phyloP scores from a whole-genome alignment of 2,329 filamentous ascomycete species.

The Trichoderma guizhouense region DNA sequence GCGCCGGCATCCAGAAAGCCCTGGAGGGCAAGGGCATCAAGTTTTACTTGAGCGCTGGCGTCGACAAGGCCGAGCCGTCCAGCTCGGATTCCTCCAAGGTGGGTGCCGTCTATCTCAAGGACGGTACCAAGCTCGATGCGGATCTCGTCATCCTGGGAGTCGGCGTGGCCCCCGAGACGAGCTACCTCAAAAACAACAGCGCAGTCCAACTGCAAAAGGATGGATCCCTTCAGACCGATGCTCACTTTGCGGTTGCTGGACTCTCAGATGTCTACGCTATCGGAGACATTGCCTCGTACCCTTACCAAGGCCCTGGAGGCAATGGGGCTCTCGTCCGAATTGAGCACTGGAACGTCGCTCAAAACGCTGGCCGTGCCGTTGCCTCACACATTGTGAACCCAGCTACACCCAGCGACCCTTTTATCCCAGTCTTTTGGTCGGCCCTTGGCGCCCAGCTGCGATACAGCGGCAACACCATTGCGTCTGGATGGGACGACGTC shows the following conservation, averaged over 20 bases:
- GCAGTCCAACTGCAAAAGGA: slow-evolving; percentile 72
- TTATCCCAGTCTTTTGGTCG: slow-evolving; percentile 97
- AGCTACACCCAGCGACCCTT: slow-evolving; percentile 56
- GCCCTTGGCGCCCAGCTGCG: slow-evolving; percentile 84
- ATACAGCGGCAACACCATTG: slow-evolving; percentile 80
- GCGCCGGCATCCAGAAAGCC: slow-evolving; percentile 71
- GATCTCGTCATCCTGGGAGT: slow-evolving; percentile 91
- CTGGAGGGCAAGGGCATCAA: slow-evolving; percentile 85
- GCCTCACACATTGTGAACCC: slow-evolving; percentile 73
- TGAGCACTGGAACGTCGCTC: slow-evolving; percentile 98
- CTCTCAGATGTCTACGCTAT: slow-evolving; percentile 85
- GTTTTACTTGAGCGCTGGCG: slow-evolving; percentile 76
- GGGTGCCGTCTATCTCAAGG: slow-evolving; percentile 77
- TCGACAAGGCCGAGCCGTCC: slow-evolving; percentile 79
- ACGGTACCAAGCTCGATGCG: slow-evolving; percentile 78
- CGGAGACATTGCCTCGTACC: slow-evolving; percentile 92
- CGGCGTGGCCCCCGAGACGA: slow-evolving; percentile 81
- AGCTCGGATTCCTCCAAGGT: slow-evolving; percentile 66
- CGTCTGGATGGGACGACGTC: slow-evolving; percentile 77
- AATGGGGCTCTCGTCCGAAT: slow-evolving; percentile 73
- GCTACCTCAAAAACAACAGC: slow-evolving; percentile 72
- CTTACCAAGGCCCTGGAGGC: slow-evolving; percentile 86
- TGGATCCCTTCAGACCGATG: slow-evolving; percentile 79
- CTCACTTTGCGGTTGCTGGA: slow-evolving; percentile 72
- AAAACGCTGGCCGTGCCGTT: slow-evolving; percentile 81